phyloP scores from a whole-genome alignment of 1,284 basidiomycete species.

The Pterulicium gracile region DNA sequence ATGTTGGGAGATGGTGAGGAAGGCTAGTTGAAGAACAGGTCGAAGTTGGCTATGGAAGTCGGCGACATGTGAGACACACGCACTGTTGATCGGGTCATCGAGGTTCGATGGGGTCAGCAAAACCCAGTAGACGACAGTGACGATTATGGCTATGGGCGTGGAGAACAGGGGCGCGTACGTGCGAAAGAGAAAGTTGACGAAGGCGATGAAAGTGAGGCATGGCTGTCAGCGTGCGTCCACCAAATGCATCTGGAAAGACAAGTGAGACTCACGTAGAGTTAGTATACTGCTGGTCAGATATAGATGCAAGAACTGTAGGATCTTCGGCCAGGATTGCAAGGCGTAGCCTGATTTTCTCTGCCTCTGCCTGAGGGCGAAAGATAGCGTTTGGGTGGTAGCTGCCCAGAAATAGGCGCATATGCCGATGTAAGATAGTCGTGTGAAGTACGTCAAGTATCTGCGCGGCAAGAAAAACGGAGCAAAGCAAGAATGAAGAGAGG shows the following conservation, averaged over 20 bases:
- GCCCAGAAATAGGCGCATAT: conserved; percentile 35
- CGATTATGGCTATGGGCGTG: conserved; percentile 28
- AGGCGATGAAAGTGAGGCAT: no score
- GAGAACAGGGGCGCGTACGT: conserved; percentile 5
- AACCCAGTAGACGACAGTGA: conserved; percentile 37
- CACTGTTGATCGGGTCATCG: neutral
- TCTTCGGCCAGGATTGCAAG: conserved; percentile 32
- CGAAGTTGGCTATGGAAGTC: conserved; percentile 11
- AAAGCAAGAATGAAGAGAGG: neutral
- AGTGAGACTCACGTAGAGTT: conserved; percentile 28
- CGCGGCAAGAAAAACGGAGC: neutral
- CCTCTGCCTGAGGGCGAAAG: conserved; percentile 18
- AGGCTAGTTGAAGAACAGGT: conserved; percentile 18
- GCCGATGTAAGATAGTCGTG: conserved; percentile 32
- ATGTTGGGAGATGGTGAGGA: conserved; percentile 36
- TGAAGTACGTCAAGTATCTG: conserved; percentile 36
- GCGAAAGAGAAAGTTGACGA: conserved; percentile 8
- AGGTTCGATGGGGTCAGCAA: conserved; percentile 24
- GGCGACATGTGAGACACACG: conserved; percentile 17
- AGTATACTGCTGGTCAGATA: conserved; percentile 28
- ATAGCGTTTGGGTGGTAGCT: conserved; percentile 29
- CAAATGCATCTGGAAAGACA: neutral
- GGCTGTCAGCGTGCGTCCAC: no score
- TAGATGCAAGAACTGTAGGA: conserved; percentile 32
- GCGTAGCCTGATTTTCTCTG: conserved; percentile 21